These are phyloP conservation scores for Pouteria glomerata DNA, from an alignment of 148 eudicot genomes.

Conservation along the genomic window DNA sequence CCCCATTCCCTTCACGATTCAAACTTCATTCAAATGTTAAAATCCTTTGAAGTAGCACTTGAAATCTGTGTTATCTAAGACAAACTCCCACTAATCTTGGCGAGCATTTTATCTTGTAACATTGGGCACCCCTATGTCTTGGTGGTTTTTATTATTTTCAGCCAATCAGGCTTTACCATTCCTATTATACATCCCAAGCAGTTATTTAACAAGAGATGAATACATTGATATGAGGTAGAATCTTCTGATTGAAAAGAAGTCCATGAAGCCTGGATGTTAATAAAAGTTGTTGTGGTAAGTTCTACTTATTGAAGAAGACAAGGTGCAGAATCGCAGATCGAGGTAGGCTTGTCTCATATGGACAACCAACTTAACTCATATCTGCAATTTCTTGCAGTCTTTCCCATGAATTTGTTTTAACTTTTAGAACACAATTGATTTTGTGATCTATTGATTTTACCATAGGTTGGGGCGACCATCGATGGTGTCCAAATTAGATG, in stretches of 20 bases:
- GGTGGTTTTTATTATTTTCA: neutral
- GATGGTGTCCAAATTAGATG: conserved; percentile 47
- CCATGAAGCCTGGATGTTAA: conserved; percentile 22
- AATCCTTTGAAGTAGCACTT: neutral
- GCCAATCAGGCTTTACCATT: conserved; percentile 6
- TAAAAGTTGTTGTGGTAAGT: conserved; percentile 28
- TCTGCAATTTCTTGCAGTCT: conserved; percentile 16
- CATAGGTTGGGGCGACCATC: conserved; percentile 41
- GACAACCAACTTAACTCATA: conserved; percentile 28
- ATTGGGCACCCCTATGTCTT: neutral
- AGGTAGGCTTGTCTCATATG: conserved; percentile 53
- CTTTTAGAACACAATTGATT: conserved; percentile 42
- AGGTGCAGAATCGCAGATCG: conserved; percentile 24
- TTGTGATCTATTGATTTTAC: conserved; percentile 51
- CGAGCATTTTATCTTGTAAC: neutral
- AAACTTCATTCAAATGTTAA: neutral
- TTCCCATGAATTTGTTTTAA: conserved; percentile 14
- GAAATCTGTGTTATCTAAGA: neutral
- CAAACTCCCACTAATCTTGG: neutral
- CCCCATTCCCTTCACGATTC: neutral
- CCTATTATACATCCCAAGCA: neutral
- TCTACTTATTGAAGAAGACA: conserved; percentile 24
- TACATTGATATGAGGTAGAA: conserved; percentile 11
- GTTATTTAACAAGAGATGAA: conserved; percentile 5
- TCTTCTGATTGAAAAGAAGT: conserved; percentile 13